These are phyloP conservation scores for Capronia epimyces DNA, from an alignment of 2,329 filamentous ascomycete genomes.

Conservation along the genomic window DNA sequence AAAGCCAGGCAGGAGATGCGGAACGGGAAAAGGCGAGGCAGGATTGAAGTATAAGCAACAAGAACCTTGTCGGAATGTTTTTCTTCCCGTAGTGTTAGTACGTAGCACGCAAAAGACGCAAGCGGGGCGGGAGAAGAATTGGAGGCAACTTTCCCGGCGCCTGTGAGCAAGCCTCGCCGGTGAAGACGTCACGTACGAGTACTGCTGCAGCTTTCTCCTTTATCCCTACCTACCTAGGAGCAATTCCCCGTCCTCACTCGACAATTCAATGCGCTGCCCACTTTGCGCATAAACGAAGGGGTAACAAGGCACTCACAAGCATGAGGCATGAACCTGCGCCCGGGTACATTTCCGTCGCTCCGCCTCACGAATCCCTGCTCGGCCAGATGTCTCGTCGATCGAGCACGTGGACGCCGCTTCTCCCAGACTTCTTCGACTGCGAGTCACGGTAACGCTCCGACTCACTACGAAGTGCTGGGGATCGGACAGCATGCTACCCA, in stretches of 20 bases:
- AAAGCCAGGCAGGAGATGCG: neutral
- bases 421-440: conserved; percentile 10
- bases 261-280: neutral
- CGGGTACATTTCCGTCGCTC: conserved; percentile 17
- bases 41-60: neutral
- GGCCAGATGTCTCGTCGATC: neutral
- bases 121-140: conserved; percentile 3
- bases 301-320: conserved; percentile 8
- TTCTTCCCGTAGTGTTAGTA: neutral
- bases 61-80: neutral
- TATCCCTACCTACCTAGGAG: no score
- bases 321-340: conserved; percentile 30
- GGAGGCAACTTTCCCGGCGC: conserved; percentile 1
- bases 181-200: neutral
- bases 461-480: conserved; percentile 77
- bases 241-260: neutral
- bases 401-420: conserved; percentile 13
- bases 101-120: neutral
- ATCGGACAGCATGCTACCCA: conserved; percentile 64
- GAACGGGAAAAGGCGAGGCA: neutral
- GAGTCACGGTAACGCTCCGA: conserved; percentile 35
- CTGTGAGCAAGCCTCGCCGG: neutral
- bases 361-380: conserved; percentile 21
- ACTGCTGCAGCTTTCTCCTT: no score
- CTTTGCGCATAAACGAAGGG: neutral